These are phyloP conservation scores for Exophiala oligosperma DNA, from an alignment of 2,329 filamentous ascomycete genomes.

Conservation along the genomic window DNA sequence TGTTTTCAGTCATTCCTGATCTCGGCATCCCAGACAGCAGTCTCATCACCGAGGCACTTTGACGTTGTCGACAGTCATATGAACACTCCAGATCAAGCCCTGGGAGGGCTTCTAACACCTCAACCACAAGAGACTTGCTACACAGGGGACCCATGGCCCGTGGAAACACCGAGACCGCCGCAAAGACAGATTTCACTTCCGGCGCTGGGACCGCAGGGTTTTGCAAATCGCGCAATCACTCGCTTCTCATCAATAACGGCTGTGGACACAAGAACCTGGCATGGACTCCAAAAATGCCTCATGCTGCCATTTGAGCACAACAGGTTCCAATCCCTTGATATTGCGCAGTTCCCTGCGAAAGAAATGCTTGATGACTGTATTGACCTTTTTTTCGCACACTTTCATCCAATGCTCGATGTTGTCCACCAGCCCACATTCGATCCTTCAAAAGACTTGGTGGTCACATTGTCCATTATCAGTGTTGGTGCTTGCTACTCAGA, in stretches of 20 bases:
- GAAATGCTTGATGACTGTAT: conserved; percentile 14
- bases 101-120: conserved; percentile 7
- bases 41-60: no score
- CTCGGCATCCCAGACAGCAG: background rate
- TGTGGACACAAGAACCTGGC: background rate
- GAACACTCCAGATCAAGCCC: background rate
- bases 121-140: conserved; percentile 4
- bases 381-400: conserved; percentile 12
- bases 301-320: background rate
- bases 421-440: conserved; percentile 15
- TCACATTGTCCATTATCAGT: conserved; percentile 3
- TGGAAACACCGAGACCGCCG: conserved; percentile 2
- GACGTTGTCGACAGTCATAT: background rate
- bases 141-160: conserved; percentile 3
- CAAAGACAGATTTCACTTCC: background rate
- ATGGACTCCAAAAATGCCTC: background rate
- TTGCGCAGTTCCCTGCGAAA: background rate
- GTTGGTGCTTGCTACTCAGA: conserved; percentile 13
- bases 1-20: background rate
- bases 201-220: background rate
- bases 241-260: background rate
- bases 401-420: conserved; percentile 3
- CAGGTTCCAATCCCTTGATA: no score
- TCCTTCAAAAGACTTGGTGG: background rate
- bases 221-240: background rate